Percentiles rank a stretch among this genome's conserved stretches.
Conservation (phyloP, 352 stramenopile genomes). For the Globisporangium recalcitrans region DNA sequence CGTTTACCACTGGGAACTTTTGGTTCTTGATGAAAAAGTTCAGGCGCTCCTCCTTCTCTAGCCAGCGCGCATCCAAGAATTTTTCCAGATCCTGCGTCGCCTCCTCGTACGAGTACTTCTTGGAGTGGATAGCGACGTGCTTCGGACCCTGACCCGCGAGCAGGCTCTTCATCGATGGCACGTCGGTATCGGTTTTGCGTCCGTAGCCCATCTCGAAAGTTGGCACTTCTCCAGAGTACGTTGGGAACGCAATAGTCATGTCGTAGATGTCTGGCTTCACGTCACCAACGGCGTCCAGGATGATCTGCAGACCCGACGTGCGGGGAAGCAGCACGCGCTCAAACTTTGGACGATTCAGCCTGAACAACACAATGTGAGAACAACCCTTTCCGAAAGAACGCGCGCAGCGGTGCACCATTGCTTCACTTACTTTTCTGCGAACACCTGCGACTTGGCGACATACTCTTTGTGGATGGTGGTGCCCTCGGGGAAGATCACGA, state of each 20-base stretch:
- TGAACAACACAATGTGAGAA: conserved; percentile 8
- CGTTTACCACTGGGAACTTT: conserved; percentile 36
- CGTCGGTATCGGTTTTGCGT: conserved; percentile 69
- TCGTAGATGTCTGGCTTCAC: conserved; percentile 91
- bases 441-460: conserved; percentile 86
- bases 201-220: conserved; percentile 88
- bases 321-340: conserved; percentile 89
- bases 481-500: conserved; percentile 89
- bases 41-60: conserved; percentile 70
- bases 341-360: conserved; percentile 75
- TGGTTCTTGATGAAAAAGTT: conserved; percentile 76
- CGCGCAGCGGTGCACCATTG: not conserved
- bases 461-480: conserved; percentile 89
- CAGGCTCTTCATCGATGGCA: conserved; percentile 81
- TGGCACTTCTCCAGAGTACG: conserved; percentile 81
- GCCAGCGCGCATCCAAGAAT: conserved; percentile 69
- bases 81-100: conserved; percentile 40
- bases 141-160: conserved; percentile 48
- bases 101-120: conserved; percentile 63
- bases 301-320: conserved; percentile 90
- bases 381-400: not conserved
- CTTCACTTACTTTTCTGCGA: conserved; percentile 73
- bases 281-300: conserved; percentile 82
- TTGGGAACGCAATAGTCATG: conserved; percentile 86
- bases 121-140: conserved; percentile 50